These are phyloP conservation scores for Amanita subjunquillea DNA, from an alignment of 768 basidiomycete species.

Conservation along the genomic window DNA sequence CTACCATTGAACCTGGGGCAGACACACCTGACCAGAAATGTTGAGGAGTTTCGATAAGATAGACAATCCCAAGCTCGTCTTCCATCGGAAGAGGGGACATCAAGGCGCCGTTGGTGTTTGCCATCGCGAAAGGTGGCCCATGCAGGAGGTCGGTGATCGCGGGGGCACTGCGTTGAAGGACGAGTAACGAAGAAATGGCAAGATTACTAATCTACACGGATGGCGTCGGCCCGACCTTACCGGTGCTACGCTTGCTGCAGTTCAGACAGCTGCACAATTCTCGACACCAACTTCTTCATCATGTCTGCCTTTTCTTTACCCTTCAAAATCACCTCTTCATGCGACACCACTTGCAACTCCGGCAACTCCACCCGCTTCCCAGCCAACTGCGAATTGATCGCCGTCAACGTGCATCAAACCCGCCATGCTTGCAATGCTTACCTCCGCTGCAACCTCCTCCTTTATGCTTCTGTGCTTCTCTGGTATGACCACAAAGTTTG, in stretches of 20 bases:
- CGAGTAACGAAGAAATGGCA: not conserved
- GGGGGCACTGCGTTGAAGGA: not conserved
- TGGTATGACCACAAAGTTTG: slow-evolving; percentile 75
- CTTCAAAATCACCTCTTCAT: slow-evolving; percentile 66
- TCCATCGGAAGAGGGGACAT: slow-evolving; percentile 33
- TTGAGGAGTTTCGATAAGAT: slow-evolving; percentile 72
- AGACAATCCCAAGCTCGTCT: slow-evolving; percentile 71
- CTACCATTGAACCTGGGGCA: not conserved
- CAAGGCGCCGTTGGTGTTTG: slow-evolving; percentile 14
- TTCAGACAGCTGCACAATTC: slow-evolving; percentile 35
- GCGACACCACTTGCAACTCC: slow-evolving; percentile 45
- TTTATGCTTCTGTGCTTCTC: slow-evolving; percentile 55
- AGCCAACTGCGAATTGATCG: slow-evolving; percentile 35
- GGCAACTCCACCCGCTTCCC: slow-evolving; percentile 39
- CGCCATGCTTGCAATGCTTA: slow-evolving; percentile 17
- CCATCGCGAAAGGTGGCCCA: slow-evolving; percentile 18
- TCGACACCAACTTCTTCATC: slow-evolving; percentile 62
- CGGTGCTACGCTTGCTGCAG: slow-evolving; percentile 2
- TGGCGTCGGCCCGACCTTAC: not conserved
- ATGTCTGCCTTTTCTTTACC: slow-evolving; percentile 61
- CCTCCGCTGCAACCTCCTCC: slow-evolving; percentile 73
- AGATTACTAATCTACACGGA: not conserved
- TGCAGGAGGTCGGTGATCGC: slow-evolving; percentile 8
- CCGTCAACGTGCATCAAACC: not conserved
- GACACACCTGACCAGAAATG: slow-evolving; percentile 85